phyloP scores from a whole-genome alignment of 306 rosid species.

The Castanospermum australe region DNA sequence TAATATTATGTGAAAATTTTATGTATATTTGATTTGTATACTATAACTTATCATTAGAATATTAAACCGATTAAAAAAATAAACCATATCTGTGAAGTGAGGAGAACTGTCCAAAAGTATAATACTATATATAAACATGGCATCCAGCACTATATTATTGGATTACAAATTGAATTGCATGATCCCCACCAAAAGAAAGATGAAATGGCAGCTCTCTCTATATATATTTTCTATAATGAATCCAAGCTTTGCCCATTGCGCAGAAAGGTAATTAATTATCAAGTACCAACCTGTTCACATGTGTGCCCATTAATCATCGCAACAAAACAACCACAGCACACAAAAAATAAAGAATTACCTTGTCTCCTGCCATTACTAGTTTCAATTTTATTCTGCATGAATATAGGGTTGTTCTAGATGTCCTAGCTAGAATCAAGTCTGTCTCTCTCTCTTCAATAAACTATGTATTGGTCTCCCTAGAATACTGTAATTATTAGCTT shows the following conservation, averaged over 20 bases:
- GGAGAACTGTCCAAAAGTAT: neutral
- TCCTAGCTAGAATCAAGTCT: neutral
- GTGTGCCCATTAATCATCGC: conserved; percentile 58
- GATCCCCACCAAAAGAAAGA: neutral
- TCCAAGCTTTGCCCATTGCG: conserved; percentile 34
- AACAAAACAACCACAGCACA: conserved; percentile 45
- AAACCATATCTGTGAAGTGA: neutral
- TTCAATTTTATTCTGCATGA: conserved; percentile 18
- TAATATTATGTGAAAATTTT: too few relatives aligned
- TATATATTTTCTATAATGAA: neutral
- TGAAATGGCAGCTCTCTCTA: neutral
- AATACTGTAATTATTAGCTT: neutral
- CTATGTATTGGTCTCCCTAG: neutral
- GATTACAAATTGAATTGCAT: neutral
- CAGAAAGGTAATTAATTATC: conserved; percentile 40
- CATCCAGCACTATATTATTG: neutral
- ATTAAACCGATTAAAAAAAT: too few relatives aligned
- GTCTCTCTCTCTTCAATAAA: neutral
- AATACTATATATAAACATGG: neutral
- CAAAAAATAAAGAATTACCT: conserved; percentile 26
- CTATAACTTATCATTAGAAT: too few relatives aligned
- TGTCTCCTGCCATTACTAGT: conserved; percentile 32
- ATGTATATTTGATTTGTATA: too few relatives aligned
- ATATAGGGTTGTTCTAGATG: neutral
- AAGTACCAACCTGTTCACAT: conserved; percentile 57